Evolutionary conservation across 495 filamentous ascomycete species (phyloP), one percentile per base, ranked within the genome.

Genomic region (Penicillium cataractarum): DNA sequence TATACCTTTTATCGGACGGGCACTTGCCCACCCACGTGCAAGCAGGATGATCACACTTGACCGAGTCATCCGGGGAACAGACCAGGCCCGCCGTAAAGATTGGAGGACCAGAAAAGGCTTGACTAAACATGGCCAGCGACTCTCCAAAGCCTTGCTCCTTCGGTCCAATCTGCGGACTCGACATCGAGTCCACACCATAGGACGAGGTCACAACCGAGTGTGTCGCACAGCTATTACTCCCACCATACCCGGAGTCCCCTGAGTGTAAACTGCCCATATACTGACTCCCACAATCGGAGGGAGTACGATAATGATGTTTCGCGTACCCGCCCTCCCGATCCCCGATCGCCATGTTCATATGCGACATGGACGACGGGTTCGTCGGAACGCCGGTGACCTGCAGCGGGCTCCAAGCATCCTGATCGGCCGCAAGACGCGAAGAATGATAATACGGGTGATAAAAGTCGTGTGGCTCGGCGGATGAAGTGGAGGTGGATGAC

Each of bases 171-270:
- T 59, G 63, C 5, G 77, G 74, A 58, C 75, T 79, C 37, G 69
- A 74, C 17, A 60, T 61, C 13, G 65, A 68, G 27, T 76, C 74
- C 6, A 73, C 40, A 2, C 71, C 68, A 60, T 74, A 73, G 0
- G 72, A 71, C 3, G 71, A 68, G 3, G 69, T 63, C 22, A 71
- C 65, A 8, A 83, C 75, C 0, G 86, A 88, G 9, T 73, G 76
- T 12, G 82, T 80, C 0, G 78, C 76, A 53, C 75, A 69, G 48
- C 73, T 82, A 5, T 66, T 70, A 57, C 83, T 88, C 10, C 79
- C 46, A 1, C 46, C 84, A 69, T 90, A 91, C 15, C 84, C 88
- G 7, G 89, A 91, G 66, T 92, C 89, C 2, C 81, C 84, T 2
- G 78, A 75, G 26, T 80, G 66, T 10, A 78, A 75, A 50, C 63